Evolutionary conservation across 345 rosid genomes (phyloP).

Genomic region (Hibiscus trionum): DNA sequence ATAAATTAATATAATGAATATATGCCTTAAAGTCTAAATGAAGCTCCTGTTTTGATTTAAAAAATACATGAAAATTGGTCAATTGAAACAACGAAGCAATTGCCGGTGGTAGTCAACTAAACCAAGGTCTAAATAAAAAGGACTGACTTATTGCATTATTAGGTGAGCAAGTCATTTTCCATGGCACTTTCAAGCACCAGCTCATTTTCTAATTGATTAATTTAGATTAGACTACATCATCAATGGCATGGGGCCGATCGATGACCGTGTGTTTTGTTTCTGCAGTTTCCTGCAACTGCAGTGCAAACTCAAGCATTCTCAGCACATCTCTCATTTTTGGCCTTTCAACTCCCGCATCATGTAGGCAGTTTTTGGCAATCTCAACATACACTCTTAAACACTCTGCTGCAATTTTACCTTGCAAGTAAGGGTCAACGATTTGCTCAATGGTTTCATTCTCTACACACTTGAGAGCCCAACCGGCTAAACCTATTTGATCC

Average conservation of each 20-base stretch:
- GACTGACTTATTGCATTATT: too few species aligned
- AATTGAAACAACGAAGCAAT: too few species aligned
- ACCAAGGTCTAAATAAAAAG: too few species aligned
- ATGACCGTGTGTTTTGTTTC: too few species aligned
- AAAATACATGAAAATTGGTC: too few species aligned
- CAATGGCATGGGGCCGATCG: background rate
- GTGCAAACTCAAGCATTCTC: too few species aligned
- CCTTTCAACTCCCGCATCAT: background rate
- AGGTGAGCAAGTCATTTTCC: background rate
- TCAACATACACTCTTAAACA: constrained; percentile 15
- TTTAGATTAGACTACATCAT: background rate
- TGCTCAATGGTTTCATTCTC: constrained; percentile 4
- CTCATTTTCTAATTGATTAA: background rate
- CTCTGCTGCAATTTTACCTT: constrained; percentile 7
- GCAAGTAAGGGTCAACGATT: constrained; percentile 18
- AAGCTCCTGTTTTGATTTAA: too few species aligned
- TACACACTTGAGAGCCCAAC: constrained; percentile 6
- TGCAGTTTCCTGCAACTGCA: too few species aligned
- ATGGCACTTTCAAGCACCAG: background rate
- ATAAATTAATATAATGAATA: too few species aligned
- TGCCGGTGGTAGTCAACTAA: too few species aligned
- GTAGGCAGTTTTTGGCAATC: constrained; percentile 12
- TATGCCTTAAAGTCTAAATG: too few species aligned
- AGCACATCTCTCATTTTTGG: too few species aligned
- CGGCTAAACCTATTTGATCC: constrained; percentile 11